A percentile compares a stretch with the other conserved stretches of the same genome.
Conservation (phyloP, 305 asterid genomes). For the Fraxinus baroniana region DNA sequence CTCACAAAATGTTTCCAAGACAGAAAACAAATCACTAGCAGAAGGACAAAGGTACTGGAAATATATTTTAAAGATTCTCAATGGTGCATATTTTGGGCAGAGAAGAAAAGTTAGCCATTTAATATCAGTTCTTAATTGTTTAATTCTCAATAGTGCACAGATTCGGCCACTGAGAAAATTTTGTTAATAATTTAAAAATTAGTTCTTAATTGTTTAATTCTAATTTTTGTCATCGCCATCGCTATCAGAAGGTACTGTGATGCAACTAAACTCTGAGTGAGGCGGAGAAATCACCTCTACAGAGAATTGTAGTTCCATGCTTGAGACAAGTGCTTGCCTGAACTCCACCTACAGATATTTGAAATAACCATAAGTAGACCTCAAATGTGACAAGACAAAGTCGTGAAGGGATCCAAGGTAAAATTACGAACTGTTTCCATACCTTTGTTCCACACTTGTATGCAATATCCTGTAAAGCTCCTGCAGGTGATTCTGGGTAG, state of each 20-base stretch:
- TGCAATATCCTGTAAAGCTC: constrained; percentile 80
- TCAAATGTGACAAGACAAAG: not conserved
- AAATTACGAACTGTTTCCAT: constrained; percentile 21
- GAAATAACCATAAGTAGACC: constrained; percentile 19
- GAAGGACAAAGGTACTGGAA: constrained; percentile 9
- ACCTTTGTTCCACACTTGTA: constrained; percentile 88
- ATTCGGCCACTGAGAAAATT: not conserved
- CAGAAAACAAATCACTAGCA: constrained; percentile 9
- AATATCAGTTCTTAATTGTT: not conserved
- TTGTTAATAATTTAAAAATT: not conserved
- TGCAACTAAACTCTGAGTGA: constrained; percentile 1
- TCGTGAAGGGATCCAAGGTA: not conserved
- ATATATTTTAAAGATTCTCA: constrained; percentile 1
- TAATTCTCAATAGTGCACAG: constrained; percentile 5
- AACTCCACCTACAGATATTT: constrained; percentile 77
- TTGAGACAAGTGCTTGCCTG: constrained; percentile 50
- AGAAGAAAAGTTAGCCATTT: not conserved
- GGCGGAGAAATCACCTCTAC: constrained; percentile 57
- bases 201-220: constrained; percentile 1
- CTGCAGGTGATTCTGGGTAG: constrained; percentile 55
- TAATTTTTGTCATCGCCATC: not conserved
- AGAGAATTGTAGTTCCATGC: constrained; percentile 58
- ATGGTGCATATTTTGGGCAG: not conserved
- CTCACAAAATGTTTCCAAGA: constrained; percentile 7
- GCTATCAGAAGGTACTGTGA: not conserved